Conservation (phyloP, 306 rosid genomes). For the Malus fusca region DNA sequence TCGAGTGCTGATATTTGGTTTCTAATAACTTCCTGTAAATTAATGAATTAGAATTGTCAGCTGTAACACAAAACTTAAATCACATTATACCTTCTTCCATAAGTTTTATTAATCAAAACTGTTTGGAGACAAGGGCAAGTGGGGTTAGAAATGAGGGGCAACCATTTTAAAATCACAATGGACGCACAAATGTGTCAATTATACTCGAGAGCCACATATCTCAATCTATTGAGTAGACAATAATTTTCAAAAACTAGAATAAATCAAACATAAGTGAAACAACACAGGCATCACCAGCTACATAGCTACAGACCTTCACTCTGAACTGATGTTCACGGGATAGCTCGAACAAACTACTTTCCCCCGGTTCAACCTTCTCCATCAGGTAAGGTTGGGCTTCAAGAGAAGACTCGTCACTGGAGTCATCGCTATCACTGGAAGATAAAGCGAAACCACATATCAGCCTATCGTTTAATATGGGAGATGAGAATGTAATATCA, state of each 20-base stretch:
- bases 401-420: conserved; percentile 30
- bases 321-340: conserved; percentile 52
- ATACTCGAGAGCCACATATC: not conserved
- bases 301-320: conserved; percentile 44
- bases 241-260: not conserved
- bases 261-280: not conserved
- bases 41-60: not conserved
- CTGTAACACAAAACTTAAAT: not conserved
- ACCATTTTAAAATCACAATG: not conserved
- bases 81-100: not conserved
- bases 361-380: conserved; percentile 58
- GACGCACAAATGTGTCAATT: not conserved
- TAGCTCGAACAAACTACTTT: conserved; percentile 57
- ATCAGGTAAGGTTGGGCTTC: conserved; percentile 48
- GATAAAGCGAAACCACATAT: conserved; percentile 4
- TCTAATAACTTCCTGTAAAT: conserved; percentile 73
- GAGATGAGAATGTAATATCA: not conserved
- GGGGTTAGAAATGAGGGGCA: not conserved
- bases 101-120: not conserved
- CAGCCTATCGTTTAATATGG: not conserved
- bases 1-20: conserved; percentile 55
- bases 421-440: conserved; percentile 56
- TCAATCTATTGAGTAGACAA: not conserved
- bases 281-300: not conserved
- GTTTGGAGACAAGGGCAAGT: not conserved